These are phyloP conservation scores for Neohortaea acidophila DNA, from an alignment of 495 filamentous ascomycete species.

Conservation along the genomic window DNA sequence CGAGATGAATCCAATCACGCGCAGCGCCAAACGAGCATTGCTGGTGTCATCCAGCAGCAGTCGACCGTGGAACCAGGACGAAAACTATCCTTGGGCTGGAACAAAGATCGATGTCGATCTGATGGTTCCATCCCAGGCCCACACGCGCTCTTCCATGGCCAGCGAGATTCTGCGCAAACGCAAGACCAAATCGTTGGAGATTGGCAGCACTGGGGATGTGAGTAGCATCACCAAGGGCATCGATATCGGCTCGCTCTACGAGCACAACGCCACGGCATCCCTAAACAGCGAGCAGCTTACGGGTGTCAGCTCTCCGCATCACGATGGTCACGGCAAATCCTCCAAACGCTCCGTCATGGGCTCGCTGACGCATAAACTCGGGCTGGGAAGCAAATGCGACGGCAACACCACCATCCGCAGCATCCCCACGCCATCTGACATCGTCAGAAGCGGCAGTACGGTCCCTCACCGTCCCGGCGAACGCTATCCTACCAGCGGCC, in stretches of 20 bases:
- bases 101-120: constrained; percentile 21
- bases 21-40: constrained; percentile 12
- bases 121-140: constrained; percentile 18
- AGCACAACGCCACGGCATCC: constrained; percentile 3
- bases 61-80: constrained; percentile 27
- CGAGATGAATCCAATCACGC: constrained; percentile 18
- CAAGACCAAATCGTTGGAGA: constrained; percentile 12
- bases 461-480: constrained; percentile 22
- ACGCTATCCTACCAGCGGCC: constrained; percentile 24
- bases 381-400: constrained; percentile 1
- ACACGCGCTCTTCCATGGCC: constrained; percentile 7
- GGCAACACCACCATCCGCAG: constrained; percentile 3
- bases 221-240: constrained; percentile 13
- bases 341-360: constrained; percentile 18
- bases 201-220: constrained; percentile 1
- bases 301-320: constrained; percentile 3
- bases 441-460: constrained; percentile 1
- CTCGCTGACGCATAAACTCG: constrained; percentile 15
- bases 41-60: constrained; percentile 13
- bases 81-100: constrained; percentile 28
- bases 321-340: constrained; percentile 9
- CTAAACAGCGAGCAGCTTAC: constrained; percentile 18
- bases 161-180: constrained; percentile 6
- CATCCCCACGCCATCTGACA: constrained; percentile 9
- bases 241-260: constrained; percentile 16